Base-by-base conservation (phyloP, 2,329 filamentous ascomycete species). In the Ophidiomyces ophidiicola region DNA sequence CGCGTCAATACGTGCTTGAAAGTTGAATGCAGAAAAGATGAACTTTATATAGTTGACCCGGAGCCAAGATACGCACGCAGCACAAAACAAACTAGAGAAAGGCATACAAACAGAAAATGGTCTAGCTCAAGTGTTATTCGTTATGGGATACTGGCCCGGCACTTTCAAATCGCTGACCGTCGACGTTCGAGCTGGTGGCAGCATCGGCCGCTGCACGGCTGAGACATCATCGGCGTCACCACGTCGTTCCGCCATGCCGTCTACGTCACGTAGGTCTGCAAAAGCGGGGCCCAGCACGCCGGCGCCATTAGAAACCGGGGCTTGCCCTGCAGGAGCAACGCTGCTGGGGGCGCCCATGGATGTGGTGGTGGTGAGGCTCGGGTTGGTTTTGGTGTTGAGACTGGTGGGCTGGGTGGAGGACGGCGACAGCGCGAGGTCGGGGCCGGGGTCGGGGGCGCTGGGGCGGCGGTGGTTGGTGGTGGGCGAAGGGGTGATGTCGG, bases 81-180 rank as follows among this genome's bases (percentile, higher is more conserved):
- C 14, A 15, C 18, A n/a, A 32, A 3, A 17, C 7, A 15, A 18
- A 36, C 1, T 12, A 26, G 32, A 30, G 32, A 42, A 18, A 41
- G 11, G 12, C 5, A 34, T 42, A n/a, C 10, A 25, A 24, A 17
- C 6, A 20, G 12, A 11, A 20, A n/a, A 8, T 4, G 31, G 10
- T 21, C 6, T 20, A 12, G 20, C 11, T 33, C 33, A 23, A 38
- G 26, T n/a, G n/a, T 14, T 34, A 10, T 39, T 39, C 30, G 35
- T 17, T 2, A 15, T 32, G 6, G 76, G 76, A 53, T 70, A 85
- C 48, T 78, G 69, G 7, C 80, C 80, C 3, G 80, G 80, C 12
- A 85, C 71, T 52, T 81, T 78, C 36, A 84, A 59, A 51, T 78
- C 71, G 39, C 75, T 76, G 31, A 82, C 72, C 19, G 70, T 73